Evolutionary conservation across 129 eudicot genomes (phyloP).

Genomic region (Flaveria ramosissima): DNA sequence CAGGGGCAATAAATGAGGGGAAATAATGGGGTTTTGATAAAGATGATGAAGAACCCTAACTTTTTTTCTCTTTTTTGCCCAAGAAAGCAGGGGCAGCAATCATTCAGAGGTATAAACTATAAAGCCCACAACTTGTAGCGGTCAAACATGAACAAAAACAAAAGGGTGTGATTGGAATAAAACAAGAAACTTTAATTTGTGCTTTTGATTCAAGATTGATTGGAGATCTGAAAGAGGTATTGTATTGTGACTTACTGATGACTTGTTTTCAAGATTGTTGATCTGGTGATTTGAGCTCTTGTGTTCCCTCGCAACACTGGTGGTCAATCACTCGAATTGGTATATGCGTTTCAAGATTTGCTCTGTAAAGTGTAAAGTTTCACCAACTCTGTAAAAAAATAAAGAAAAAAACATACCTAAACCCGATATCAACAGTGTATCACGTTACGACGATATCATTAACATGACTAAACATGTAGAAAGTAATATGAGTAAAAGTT

Average conservation of each 20-base stretch:
- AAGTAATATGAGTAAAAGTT: no score
- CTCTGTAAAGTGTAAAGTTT: not conserved
- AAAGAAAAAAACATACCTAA: not conserved
- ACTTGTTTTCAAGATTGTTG: constrained; percentile 17
- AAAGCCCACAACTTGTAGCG: constrained; percentile 27
- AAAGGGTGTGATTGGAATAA: constrained; percentile 39
- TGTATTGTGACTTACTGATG: constrained; percentile 25
- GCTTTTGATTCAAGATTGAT: constrained; percentile 31
- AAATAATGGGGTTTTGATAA: constrained; percentile 29
- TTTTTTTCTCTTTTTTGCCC: constrained; percentile 40
- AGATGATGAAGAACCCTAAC: constrained; percentile 33
- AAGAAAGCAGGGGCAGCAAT: constrained; percentile 47
- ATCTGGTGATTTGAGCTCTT: constrained; percentile 19
- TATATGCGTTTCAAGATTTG: constrained; percentile 13
- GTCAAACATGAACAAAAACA: constrained; percentile 42
- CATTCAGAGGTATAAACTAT: constrained; percentile 22
- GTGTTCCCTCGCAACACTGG: not conserved
- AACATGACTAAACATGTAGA: no score
- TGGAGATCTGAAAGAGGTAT: constrained; percentile 34
- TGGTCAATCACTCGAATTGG: constrained; percentile 32
- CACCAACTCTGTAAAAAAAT: constrained; percentile 25
- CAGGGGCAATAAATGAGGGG: constrained; percentile 27
- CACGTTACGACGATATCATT: no score
- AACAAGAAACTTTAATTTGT: constrained; percentile 39
- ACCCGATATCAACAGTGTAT: not conserved